Percentiles rank a stretch among this genome's conserved stretches.
phyloP scores from a whole-genome alignment of 352 stramenopile genomes.

The Aphanomyces astaci region DNA sequence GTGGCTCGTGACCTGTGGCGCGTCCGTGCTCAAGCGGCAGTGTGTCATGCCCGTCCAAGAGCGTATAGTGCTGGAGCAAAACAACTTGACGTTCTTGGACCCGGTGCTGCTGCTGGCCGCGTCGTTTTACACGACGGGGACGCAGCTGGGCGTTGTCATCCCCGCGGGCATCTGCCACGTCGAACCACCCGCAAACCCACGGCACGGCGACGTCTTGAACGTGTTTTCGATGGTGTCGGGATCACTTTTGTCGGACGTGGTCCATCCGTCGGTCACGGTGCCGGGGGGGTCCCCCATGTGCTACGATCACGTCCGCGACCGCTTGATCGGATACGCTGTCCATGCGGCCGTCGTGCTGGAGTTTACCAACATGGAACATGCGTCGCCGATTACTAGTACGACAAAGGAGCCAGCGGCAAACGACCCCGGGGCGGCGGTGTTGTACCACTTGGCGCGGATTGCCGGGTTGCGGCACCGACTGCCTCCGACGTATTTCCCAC shows the following conservation, averaged over 20 bases:
- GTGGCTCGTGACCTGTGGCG: constrained; percentile 35
- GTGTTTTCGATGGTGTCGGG: constrained; percentile 57
- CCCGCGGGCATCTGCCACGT: constrained; percentile 49
- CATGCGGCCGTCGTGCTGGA: constrained; percentile 8
- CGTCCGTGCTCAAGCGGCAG: background rate
- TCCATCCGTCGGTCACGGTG: constrained; percentile 35
- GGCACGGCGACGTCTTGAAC: constrained; percentile 50
- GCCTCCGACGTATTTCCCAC: background rate
- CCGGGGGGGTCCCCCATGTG: constrained; percentile 57
- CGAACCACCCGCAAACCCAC: constrained; percentile 34
- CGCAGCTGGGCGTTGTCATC: constrained; percentile 53
- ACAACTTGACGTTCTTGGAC: constrained; percentile 32
- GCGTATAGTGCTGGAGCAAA: background rate
- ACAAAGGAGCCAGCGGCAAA: background rate
- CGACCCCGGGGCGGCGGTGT: background rate
- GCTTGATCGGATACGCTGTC: constrained; percentile 56
- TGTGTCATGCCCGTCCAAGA: constrained; percentile 2
- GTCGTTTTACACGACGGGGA: constrained; percentile 55
- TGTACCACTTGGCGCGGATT: constrained; percentile 13
- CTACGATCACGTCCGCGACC: constrained; percentile 36
- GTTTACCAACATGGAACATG: constrained; percentile 21
- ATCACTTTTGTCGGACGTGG: constrained; percentile 26
- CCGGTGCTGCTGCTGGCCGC: constrained; percentile 65
- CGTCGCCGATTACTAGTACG: background rate
- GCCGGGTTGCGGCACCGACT: constrained; percentile 4